Conservation (phyloP, 306 rosid species). For the Trifolium subterraneum region DNA sequence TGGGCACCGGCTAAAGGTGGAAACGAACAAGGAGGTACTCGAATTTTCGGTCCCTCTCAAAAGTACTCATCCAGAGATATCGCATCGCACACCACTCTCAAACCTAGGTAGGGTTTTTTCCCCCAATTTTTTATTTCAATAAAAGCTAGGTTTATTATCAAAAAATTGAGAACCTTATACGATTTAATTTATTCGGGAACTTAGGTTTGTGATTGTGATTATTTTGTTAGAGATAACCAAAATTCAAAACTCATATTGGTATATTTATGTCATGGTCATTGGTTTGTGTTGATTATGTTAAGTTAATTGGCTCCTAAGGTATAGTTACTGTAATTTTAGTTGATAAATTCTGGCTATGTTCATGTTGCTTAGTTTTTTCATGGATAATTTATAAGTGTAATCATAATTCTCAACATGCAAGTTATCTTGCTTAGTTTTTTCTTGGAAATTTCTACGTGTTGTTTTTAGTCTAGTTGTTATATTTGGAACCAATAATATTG, state of each 20-base stretch:
- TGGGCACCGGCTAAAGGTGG: slow-evolving; percentile 99
- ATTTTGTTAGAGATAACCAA: not conserved
- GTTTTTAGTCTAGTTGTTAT: no score
- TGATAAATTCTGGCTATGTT: not conserved
- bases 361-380: not conserved
- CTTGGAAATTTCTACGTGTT: not conserved
- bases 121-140: not conserved
- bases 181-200: not conserved
- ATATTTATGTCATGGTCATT: not conserved
- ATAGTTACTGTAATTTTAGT: not conserved
- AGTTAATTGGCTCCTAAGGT: not conserved
- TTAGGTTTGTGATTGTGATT: not conserved
- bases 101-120: slow-evolving; percentile 62
- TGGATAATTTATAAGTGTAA: no score
- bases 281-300: slow-evolving; percentile 6
- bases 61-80: slow-evolving; percentile 91
- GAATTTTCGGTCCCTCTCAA: slow-evolving; percentile 95
- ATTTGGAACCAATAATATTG: not conserved
- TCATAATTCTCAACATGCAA: no score
- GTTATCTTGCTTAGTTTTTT: not conserved
- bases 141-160: not conserved
- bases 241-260: not conserved
- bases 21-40: slow-evolving; percentile 93
- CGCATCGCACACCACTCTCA: slow-evolving; percentile 83
- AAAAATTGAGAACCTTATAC: not conserved